Conservation (phyloP, 2,329 filamentous ascomycete species). For the Epichloe scottii region DNA sequence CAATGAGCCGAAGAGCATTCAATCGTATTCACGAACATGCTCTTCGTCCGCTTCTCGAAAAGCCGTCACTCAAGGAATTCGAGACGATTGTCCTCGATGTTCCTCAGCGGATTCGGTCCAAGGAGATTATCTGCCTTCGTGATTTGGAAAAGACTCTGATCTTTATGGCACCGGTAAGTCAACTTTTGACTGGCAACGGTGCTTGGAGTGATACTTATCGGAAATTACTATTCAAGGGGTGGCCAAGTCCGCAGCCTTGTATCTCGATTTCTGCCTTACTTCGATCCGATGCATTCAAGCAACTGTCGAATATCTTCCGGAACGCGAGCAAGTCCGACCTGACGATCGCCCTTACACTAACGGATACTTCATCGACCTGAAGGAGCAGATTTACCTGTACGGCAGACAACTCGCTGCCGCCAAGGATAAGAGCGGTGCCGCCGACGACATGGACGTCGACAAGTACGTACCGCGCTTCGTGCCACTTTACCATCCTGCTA, state of each 20-base stretch:
- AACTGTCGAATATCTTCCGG: constrained; percentile 73
- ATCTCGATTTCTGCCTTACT: constrained; percentile 80
- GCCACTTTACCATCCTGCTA: constrained; percentile 16
- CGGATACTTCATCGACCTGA: constrained; percentile 92
- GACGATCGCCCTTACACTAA: constrained; percentile 85
- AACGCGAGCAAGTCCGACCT: constrained; percentile 74
- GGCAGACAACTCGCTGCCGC: constrained; percentile 69
- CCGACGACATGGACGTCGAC: constrained; percentile 45
- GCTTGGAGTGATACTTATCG: constrained; percentile 55
- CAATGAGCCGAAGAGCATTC: constrained; percentile 56
- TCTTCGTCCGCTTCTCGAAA: constrained; percentile 63
- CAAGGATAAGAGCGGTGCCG: constrained; percentile 51
- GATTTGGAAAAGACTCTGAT: constrained; percentile 91
- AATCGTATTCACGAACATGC: constrained; percentile 72
- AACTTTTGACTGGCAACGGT: constrained; percentile 39
- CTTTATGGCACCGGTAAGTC: constrained; percentile 88
- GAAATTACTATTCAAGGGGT: constrained; percentile 64
- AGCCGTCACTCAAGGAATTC: constrained; percentile 65
- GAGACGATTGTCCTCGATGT: constrained; percentile 67
- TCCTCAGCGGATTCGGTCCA: constrained; percentile 65
- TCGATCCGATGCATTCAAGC: constrained; percentile 84
- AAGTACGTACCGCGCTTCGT: constrained; percentile 34
- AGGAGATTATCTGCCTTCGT: constrained; percentile 79
- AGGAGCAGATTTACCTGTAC: constrained; percentile 87
- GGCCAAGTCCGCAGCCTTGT: constrained; percentile 56